A percentile compares a stretch with the other conserved stretches of the same genome.
Conservation (phyloP, 345 rosid species). For the Xanthoceras sorbifolium region DNA sequence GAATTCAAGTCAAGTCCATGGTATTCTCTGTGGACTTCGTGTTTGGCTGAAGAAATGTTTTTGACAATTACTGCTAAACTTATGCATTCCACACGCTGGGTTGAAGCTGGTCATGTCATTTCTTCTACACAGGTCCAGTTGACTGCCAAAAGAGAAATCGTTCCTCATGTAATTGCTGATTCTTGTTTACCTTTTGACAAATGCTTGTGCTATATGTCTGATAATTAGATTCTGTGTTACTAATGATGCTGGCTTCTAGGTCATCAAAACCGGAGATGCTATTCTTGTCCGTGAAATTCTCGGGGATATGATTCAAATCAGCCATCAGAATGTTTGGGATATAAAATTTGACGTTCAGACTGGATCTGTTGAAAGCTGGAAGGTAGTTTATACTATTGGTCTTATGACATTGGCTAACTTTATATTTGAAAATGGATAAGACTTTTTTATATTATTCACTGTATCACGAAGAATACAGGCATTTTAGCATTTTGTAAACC, state of each 20-base stretch:
- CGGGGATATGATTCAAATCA: constrained; percentile 58
- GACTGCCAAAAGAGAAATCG: constrained; percentile 55
- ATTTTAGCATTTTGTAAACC: background rate
- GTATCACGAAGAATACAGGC: background rate
- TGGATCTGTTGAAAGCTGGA: constrained; percentile 82
- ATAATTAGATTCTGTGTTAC: constrained; percentile 9
- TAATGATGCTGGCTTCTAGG: constrained; percentile 44
- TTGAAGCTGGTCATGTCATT: constrained; percentile 77
- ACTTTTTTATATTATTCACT: background rate
- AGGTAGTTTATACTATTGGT: constrained; percentile 49
- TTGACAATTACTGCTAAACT: constrained; percentile 65
- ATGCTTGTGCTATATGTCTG: background rate
- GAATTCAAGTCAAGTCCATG: constrained; percentile 84
- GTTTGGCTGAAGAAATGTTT: constrained; percentile 61
- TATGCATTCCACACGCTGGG: constrained; percentile 64
- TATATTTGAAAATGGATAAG: constrained; percentile 2
- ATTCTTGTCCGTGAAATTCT: constrained; percentile 45
- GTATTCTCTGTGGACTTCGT: constrained; percentile 71
- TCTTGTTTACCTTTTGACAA: background rate
- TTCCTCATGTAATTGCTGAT: constrained; percentile 59
- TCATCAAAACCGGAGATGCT: constrained; percentile 45
- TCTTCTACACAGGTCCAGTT: constrained; percentile 79
- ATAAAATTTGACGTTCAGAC: constrained; percentile 53
- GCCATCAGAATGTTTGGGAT: constrained; percentile 67
- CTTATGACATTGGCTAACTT: constrained; percentile 10